Percentiles rank a stretch among this genome's conserved stretches.
Conservation (phyloP, 2,329 filamentous ascomycete species). For the Coniochaeta hoffmannii region DNA sequence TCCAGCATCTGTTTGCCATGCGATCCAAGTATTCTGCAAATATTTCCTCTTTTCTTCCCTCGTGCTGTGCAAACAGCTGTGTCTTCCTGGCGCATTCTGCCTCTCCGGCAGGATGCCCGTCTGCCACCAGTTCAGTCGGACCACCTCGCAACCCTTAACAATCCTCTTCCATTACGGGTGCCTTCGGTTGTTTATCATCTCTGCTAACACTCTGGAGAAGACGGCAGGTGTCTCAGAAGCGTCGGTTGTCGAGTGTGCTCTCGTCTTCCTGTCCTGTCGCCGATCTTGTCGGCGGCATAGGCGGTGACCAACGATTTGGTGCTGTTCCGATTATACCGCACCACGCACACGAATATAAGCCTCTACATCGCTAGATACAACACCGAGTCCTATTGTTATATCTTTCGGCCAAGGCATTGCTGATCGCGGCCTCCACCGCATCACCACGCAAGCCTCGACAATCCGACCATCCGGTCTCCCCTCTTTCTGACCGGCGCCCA, state of each 20-base stretch:
- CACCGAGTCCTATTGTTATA: background rate
- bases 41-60: constrained; percentile 9
- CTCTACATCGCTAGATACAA: background rate
- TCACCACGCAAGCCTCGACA: background rate
- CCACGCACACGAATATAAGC: background rate
- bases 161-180: background rate
- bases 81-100: constrained; percentile 1
- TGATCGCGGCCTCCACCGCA: background rate
- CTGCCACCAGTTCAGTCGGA: background rate
- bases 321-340: background rate
- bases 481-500: background rate
- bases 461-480: background rate
- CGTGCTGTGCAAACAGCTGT: background rate
- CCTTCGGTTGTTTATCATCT: background rate
- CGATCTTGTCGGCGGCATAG: background rate
- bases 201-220: background rate
- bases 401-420: background rate
- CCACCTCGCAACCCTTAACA: background rate
- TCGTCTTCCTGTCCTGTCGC: background rate
- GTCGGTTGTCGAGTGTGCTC: background rate
- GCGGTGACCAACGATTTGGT: constrained; percentile 1
- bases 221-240: background rate
- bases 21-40: constrained; percentile 23
- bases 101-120: background rate
- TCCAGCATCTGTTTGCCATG: constrained; percentile 20